Conservation (phyloP, 352 stramenopile species). For the Elongisporangium prolatum region DNA sequence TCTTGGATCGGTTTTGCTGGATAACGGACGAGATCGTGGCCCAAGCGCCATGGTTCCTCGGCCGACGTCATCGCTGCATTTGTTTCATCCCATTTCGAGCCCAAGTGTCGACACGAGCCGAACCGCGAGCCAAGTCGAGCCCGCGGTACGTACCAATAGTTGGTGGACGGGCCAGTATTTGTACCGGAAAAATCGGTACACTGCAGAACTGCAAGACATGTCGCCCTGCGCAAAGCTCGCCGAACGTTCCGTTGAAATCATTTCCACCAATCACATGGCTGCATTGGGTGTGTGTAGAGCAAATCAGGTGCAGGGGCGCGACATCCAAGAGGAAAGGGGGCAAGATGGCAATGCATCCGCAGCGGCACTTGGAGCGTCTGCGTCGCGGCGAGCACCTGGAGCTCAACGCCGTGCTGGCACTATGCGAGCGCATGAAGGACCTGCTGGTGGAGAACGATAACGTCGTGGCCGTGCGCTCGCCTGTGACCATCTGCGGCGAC, state of each 20-base stretch:
- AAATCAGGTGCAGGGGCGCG: background rate
- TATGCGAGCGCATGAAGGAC: slow-evolving; percentile 71
- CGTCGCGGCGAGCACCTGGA: slow-evolving; percentile 53
- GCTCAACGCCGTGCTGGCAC: slow-evolving; percentile 40
- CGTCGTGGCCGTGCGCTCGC: slow-evolving; percentile 66
- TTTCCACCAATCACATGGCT: background rate
- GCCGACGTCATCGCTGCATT: too few species aligned
- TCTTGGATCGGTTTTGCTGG: background rate
- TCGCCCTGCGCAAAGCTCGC: background rate
- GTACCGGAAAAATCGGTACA: background rate
- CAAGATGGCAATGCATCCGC: slow-evolving; percentile 23
- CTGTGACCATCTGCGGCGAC: slow-evolving; percentile 89
- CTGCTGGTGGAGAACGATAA: slow-evolving; percentile 77
- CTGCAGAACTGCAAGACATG: background rate
- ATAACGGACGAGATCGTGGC: too few species aligned
- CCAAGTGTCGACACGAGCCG: background rate
- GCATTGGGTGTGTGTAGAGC: background rate
- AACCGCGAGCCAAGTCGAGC: background rate
- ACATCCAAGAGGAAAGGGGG: background rate
- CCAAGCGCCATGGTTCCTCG: too few species aligned
- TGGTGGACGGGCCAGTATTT: too few species aligned
- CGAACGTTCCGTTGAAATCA: background rate
- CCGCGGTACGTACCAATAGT: background rate
- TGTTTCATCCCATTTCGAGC: too few species aligned
- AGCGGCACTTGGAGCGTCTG: slow-evolving; percentile 52